Evolutionary conservation across 2,329 filamentous ascomycete species (phyloP).

Genomic region (Pyricularia sp.): DNA sequence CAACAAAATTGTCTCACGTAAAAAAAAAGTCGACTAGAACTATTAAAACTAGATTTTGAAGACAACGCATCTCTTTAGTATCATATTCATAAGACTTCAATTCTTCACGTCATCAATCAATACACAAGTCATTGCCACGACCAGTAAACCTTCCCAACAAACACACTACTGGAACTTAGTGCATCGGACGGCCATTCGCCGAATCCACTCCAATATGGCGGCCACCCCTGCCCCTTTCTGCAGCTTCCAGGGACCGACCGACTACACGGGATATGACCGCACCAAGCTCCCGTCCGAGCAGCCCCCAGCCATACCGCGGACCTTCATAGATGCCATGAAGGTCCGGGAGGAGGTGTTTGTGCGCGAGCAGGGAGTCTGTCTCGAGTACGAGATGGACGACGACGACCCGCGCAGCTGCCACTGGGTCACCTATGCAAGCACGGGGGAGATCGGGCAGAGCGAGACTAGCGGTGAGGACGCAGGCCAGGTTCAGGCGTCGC

Average conservation of each 20-base stretch:
- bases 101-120: not conserved
- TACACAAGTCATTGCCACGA: not conserved
- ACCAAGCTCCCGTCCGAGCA: constrained; percentile 28
- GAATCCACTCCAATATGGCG: not conserved
- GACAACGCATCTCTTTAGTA: not conserved
- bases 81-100: no score
- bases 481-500: constrained; percentile 26
- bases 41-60: not conserved
- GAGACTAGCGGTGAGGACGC: constrained; percentile 25
- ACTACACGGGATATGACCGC: constrained; percentile 22
- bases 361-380: constrained; percentile 40
- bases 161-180: not conserved
- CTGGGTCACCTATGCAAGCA: constrained; percentile 57
- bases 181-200: not conserved
- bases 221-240: constrained; percentile 1
- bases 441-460: constrained; percentile 31
- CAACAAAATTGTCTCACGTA: not conserved
- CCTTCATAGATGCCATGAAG: constrained; percentile 51
- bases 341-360: constrained; percentile 51
- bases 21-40: not conserved
- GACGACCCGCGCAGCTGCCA: constrained; percentile 74
- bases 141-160: not conserved
- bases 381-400: constrained; percentile 63
- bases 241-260: not conserved
- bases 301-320: constrained; percentile 29